Evolutionary conservation across 1,139 yeast genomes (phyloP).

Genomic region (Suzukiozyma palmioleophila): DNA sequence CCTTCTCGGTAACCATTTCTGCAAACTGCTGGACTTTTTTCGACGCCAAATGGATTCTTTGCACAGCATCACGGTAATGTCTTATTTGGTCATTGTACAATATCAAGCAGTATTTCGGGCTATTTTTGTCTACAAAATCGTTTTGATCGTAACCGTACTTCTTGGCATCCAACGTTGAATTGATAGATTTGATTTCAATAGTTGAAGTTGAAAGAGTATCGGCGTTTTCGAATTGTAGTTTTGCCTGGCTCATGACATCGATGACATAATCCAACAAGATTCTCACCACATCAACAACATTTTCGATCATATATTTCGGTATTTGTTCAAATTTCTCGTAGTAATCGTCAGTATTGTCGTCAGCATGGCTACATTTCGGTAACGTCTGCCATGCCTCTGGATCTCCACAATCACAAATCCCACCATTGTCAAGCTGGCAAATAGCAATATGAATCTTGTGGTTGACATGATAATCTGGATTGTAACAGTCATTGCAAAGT

Average conservation of each 20-base stretch:
- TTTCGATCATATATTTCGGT: constrained; percentile 29
- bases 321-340: constrained; percentile 21
- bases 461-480: constrained; percentile 64
- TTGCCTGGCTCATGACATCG: constrained; percentile 58
- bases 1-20: constrained; percentile 63
- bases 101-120: constrained; percentile 52
- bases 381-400: constrained; percentile 53
- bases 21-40: constrained; percentile 66
- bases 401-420: constrained; percentile 71
- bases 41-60: constrained; percentile 61
- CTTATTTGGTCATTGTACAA: constrained; percentile 78
- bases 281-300: constrained; percentile 45
- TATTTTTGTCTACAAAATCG: constrained; percentile 37
- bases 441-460: constrained; percentile 74
- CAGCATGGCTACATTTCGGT: constrained; percentile 5
- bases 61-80: constrained; percentile 71
- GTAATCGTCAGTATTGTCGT: constrained; percentile 25
- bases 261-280: constrained; percentile 66
- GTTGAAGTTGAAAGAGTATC: constrained; percentile 18
- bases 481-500: constrained; percentile 73
- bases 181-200: constrained; percentile 22
- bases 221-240: constrained; percentile 30
- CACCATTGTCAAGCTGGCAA: constrained; percentile 80
- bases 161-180: constrained; percentile 26
- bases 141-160: constrained; percentile 23